phyloP scores from a whole-genome alignment of 352 stramenopile species.

The Aphanomyces euteiches region DNA sequence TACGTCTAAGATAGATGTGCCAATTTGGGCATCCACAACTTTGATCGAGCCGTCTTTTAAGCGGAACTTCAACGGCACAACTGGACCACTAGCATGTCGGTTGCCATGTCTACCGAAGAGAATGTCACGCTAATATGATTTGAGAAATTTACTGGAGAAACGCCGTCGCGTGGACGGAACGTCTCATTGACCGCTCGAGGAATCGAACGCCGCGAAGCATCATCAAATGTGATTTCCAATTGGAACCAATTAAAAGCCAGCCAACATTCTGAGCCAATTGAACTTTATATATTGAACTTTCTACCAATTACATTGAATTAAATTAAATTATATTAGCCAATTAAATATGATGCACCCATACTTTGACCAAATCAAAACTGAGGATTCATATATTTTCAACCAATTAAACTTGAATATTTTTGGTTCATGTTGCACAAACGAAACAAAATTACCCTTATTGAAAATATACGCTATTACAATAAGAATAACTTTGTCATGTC shows the following conservation, averaged over 20 bases:
- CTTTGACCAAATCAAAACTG: too few relatives aligned
- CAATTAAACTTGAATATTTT: not conserved
- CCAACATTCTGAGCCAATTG: not conserved
- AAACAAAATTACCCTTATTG: too few relatives aligned
- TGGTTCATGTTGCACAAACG: too few relatives aligned
- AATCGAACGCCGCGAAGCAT: not conserved
- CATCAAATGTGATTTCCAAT: not conserved
- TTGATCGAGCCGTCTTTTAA: conserved; percentile 56
- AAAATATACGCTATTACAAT: too few relatives aligned
- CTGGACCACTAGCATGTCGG: conserved; percentile 1
- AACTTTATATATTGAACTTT: not conserved
- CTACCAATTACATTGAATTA: not conserved
- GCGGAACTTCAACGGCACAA: conserved; percentile 71
- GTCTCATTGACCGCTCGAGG: not conserved
- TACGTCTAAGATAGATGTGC: conserved; percentile 88
- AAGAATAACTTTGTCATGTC: too few relatives aligned
- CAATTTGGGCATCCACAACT: conserved; percentile 63
- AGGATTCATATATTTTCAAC: not conserved
- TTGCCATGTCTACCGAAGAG: conserved; percentile 14
- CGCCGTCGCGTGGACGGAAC: not conserved
- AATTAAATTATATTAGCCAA: not conserved
- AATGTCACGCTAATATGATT: not conserved
- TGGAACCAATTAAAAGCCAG: not conserved
- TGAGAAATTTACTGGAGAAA: conserved; percentile 5
- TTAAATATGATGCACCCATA: too few relatives aligned